Base-by-base conservation (phyloP, 140 eudicot species). In the Oenanthe javanica region DNA sequence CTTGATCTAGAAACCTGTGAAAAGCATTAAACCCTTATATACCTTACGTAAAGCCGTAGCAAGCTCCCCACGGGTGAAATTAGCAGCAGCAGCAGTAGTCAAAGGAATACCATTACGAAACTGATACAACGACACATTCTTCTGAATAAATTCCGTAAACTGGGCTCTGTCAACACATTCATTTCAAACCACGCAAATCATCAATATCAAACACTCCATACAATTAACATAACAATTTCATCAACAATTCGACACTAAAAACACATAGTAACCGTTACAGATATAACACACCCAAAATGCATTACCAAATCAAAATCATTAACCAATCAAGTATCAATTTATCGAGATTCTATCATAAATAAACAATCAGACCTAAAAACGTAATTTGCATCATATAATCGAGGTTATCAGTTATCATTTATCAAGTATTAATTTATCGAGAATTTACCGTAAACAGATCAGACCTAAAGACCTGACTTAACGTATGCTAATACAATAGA, bases 1-100 rank as follows among this genome's bases (percentile, higher is more conserved):
- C 54, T 73, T 4, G 1, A 45, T 27, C 77, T 73, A 73, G 40
- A 73, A 19, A 72, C 25, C 57, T 0, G 5, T 13, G 19, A 0
- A 73, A 46, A 73, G 23, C 38, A 36, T 9, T 27, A 2, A 73
- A 75, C 36, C 13, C 1, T 21, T 36, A 3, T 12, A 55, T 86
- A 94, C 98, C 97, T 94, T 94, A 21, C 98, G 87, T 86, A 94
- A 85, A 72, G 98, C 98, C 0, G 97, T 92, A 63, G 98, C 98
- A 50, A 94, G 98, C 85, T 94, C 98, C 81, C 96, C 94, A 14
- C 97, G 91, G 79, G 96, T 94, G 89, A 90, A 94, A 82, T 94
- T 94, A 48, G 97, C 98, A 40, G 98, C 83, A 77, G 98, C 98
- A 18, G 89, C 70, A 31, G 98, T 94, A 13, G 98, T 92, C 83